Evolutionary conservation across 306 rosid genomes (phyloP), one percentile per base, ranked within the genome.

Genomic region (Albizia julibrissin): DNA sequence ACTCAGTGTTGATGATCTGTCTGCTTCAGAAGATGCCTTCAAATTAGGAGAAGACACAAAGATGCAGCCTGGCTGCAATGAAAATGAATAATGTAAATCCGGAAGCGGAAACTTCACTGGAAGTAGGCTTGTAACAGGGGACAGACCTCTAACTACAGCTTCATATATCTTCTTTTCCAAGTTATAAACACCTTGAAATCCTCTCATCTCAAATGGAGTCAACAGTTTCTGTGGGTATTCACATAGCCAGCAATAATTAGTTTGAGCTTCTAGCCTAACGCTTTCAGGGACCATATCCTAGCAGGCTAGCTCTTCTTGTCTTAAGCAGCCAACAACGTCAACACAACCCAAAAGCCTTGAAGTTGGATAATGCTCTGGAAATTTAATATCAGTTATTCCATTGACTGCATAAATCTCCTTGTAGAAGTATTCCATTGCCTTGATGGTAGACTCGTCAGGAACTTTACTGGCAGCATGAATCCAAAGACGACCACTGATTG

Each of bases 191-290:
- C 99, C 84, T 77, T 93, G 99, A 88, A 84, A 89, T n/a, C 99
- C 99, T 34, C 97, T 96, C 99, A 95, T 95, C 93, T 95, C 99
- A 72, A 95, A 93, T 0, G 99, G 99, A 84, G 93, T 85, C 87
- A 92, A 78, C 90, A 93, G 77, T 86, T 84, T 95, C 97, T 91
- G 99, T 69, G 98, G 97, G 50, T 70, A 90, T 82, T 95, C 97
- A 81, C 99, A 95, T 74, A 95, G 88, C 99, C 98, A 95, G 79
- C 97, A 93, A 76, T 83, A 87, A 84, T 92, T 92, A 61, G 97
- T 93, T 79, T 70, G 97, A 54, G 95, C 97, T 88, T 93, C 99
- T 58, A 93, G 71, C 85, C 99, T 86, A 84, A 93, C 98, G 91
- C 96, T 92, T 86, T 92, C 89, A 82, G 99, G 93, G 69, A 93